Conservation (phyloP, 305 asterid species). For the Fraxinus platypoda region DNA sequence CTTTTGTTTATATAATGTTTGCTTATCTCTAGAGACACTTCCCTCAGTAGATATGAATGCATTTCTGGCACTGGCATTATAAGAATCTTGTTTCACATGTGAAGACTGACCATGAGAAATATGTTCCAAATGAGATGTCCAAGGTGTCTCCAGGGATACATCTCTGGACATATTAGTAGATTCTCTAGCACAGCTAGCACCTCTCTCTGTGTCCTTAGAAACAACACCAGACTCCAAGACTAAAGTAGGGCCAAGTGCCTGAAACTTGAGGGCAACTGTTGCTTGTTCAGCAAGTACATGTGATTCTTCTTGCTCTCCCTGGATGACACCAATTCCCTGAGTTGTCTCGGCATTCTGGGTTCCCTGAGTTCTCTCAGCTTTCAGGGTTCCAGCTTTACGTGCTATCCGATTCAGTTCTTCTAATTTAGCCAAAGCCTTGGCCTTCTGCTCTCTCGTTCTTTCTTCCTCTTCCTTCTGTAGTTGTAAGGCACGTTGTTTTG, state of each 20-base stretch:
- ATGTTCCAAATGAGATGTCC: constrained; percentile 26
- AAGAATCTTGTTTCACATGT: constrained; percentile 35
- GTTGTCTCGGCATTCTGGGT: constrained; percentile 37
- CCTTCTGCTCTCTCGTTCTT: constrained; percentile 78
- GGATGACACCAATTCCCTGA: constrained; percentile 22
- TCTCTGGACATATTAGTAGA: constrained; percentile 30
- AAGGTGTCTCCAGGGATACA: constrained; percentile 35
- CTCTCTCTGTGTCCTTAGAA: constrained; percentile 27
- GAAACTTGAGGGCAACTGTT: constrained; percentile 32
- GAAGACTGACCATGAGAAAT: constrained; percentile 33
- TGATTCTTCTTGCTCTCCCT: constrained; percentile 40
- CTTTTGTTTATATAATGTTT: constrained; percentile 55
- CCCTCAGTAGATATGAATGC: constrained; percentile 44
- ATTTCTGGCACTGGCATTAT: constrained; percentile 24
- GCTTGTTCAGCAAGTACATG: constrained; percentile 33
- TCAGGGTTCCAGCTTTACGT: constrained; percentile 46
- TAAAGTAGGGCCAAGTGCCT: constrained; percentile 32
- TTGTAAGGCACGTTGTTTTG: constrained; percentile 75
- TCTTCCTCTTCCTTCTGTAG: constrained; percentile 90
- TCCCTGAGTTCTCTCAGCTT: constrained; percentile 33
- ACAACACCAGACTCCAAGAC: constrained; percentile 28
- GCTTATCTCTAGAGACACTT: constrained; percentile 45
- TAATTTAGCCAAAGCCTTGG: constrained; percentile 94
- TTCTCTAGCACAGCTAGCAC: constrained; percentile 34
- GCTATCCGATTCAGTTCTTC: constrained; percentile 87